These are phyloP conservation scores for Saccharata proteae DNA, from an alignment of 2,329 filamentous ascomycete genomes.

Conservation along the genomic window DNA sequence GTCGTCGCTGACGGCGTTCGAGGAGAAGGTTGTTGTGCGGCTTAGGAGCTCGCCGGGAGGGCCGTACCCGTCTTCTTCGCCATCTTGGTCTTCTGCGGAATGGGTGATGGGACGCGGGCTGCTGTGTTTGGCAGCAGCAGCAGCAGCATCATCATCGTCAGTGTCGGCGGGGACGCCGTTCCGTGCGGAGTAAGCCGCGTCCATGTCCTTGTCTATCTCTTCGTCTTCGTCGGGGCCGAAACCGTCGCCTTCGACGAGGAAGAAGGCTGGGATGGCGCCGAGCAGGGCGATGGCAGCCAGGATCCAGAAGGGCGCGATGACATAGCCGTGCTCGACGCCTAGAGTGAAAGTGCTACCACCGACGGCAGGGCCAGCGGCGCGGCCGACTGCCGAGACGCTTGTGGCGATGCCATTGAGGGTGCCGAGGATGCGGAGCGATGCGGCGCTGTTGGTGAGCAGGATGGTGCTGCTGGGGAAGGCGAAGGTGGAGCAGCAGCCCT, in stretches of 20 bases:
- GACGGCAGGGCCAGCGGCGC: slow-evolving; percentile 65
- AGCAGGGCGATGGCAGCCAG: slow-evolving; percentile 52
- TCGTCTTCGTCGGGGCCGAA: slow-evolving; percentile 32
- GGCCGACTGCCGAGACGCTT: slow-evolving; percentile 65
- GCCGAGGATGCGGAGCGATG: slow-evolving; percentile 63
- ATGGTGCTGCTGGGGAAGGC: slow-evolving; percentile 86
- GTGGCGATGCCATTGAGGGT: slow-evolving; percentile 89
- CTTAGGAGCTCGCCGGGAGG: slow-evolving; percentile 23
- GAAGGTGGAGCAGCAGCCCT: slow-evolving; percentile 66
- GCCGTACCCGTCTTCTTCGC: slow-evolving; percentile 26
- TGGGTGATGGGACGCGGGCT: slow-evolving; percentile 4
- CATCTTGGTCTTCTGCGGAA: slow-evolving; percentile 11
- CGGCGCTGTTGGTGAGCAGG: slow-evolving; percentile 75
- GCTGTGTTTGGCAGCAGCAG: slow-evolving; percentile 7
- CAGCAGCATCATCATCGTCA: slow-evolving; percentile 10
- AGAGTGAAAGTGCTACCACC: slow-evolving; percentile 62
- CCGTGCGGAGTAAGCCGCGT: slow-evolving; percentile 24
- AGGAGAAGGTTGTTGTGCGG: slow-evolving; percentile 19
- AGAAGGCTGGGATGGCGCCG: slow-evolving; percentile 60
- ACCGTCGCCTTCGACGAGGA: slow-evolving; percentile 63
- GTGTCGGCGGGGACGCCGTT: slow-evolving; percentile 8
- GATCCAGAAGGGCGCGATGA: slow-evolving; percentile 72
- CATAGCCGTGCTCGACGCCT: slow-evolving; percentile 63
- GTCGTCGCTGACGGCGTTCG: slow-evolving; percentile 14
- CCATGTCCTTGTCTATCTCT: slow-evolving; percentile 14